phyloP scores from a whole-genome alignment of 495 filamentous ascomycete species.

The Tuber magnatum region DNA sequence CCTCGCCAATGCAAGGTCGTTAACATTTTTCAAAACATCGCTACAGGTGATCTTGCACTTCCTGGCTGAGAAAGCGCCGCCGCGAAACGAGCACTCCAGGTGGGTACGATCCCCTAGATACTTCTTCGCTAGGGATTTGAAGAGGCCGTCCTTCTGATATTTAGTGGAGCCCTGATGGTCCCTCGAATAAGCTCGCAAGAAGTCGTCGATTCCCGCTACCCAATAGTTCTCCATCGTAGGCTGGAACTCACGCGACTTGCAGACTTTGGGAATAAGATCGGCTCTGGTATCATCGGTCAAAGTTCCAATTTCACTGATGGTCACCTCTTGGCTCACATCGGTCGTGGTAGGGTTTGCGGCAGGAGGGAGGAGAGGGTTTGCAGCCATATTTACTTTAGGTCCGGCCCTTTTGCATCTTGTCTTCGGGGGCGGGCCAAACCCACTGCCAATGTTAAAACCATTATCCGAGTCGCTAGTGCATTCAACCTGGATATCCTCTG shows the following conservation, averaged over 20 bases:
- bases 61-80: constrained; percentile 9
- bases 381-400: background rate
- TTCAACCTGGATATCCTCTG: no score
- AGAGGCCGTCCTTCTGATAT: constrained; percentile 22
- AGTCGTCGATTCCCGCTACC: constrained; percentile 23
- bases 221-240: constrained; percentile 32
- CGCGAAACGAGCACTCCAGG: constrained; percentile 3
- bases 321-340: background rate
- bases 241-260: constrained; percentile 32
- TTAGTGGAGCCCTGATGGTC: constrained; percentile 2
- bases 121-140: constrained; percentile 23
- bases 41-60: constrained; percentile 21
- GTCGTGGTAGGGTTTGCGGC: background rate
- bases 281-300: background rate
- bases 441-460: background rate
- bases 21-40: constrained; percentile 25
- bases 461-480: no score
- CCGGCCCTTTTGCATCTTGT: background rate
- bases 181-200: constrained; percentile 24
- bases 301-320: background rate
- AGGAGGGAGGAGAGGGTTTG: background rate
- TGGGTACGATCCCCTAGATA: constrained; percentile 19
- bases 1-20: constrained; percentile 24
- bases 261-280: constrained; percentile 18
- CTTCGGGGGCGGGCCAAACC: background rate